Conservation (phyloP, 2,329 filamentous ascomycete species). For the Lachnellula hyalina region DNA sequence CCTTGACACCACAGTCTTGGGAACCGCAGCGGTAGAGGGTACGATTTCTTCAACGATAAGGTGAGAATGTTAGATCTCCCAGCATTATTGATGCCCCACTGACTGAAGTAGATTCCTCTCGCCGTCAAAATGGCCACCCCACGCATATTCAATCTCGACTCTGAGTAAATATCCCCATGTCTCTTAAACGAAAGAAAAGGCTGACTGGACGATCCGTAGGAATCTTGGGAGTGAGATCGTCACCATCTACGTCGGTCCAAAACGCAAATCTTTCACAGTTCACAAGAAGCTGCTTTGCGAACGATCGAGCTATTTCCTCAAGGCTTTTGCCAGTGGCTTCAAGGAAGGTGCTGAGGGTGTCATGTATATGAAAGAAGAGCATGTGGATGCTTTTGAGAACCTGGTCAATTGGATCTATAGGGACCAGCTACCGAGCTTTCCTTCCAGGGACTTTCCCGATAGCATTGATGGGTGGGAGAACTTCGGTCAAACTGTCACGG, state of each 20-base stretch:
- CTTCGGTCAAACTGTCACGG: not conserved
- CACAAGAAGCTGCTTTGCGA: conserved; percentile 14
- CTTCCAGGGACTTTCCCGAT: not conserved
- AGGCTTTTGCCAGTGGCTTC: conserved; percentile 6
- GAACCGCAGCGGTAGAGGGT: too few relatives aligned
- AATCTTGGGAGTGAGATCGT: conserved; percentile 2
- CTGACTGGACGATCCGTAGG: not conserved
- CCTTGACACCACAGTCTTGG: too few relatives aligned
- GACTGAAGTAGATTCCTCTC: too few relatives aligned
- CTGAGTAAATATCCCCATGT: not conserved
- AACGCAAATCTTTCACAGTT: conserved; percentile 7
- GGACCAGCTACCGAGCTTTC: not conserved
- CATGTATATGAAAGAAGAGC: not conserved
- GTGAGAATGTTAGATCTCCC: too few relatives aligned
- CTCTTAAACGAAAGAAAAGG: too few relatives aligned
- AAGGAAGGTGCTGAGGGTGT: conserved; percentile 31
- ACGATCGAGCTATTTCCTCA: conserved; percentile 12
- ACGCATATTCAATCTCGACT: not conserved
- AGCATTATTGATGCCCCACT: too few relatives aligned
- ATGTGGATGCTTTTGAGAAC: not conserved
- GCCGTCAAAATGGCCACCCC: too few relatives aligned
- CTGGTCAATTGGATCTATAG: not conserved
- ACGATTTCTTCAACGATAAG: too few relatives aligned
- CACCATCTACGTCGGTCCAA: conserved; percentile 8
- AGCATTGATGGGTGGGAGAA: not conserved